Evolutionary conservation across 192 early-diverging fungal genomes (phyloP).

Genomic region (Coemansia sp.): DNA sequence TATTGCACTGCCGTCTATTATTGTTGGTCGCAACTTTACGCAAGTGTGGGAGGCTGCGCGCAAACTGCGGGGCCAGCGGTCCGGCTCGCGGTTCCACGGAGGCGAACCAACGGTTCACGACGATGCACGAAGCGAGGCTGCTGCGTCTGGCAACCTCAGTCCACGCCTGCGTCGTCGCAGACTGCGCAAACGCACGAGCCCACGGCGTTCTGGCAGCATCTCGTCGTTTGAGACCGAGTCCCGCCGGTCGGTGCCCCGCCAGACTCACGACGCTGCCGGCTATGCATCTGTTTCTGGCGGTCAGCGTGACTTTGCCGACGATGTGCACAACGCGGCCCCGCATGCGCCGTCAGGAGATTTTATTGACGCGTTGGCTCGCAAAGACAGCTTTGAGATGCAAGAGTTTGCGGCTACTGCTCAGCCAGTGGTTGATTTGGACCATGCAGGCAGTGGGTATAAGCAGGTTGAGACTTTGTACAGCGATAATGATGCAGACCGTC

Average conservation of each 20-base stretch:
- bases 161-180: conserved; percentile 21
- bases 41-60: conserved; percentile 73
- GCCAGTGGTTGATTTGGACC: conserved; percentile 7
- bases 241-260: conserved; percentile 3
- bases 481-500: background rate
- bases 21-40: conserved; percentile 80
- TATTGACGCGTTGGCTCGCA: conserved; percentile 44
- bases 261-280: conserved; percentile 20
- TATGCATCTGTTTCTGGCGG: conserved; percentile 37
- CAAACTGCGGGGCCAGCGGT: conserved; percentile 35
- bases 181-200: conserved; percentile 9
- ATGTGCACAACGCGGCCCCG: conserved; percentile 2
- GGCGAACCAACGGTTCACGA: conserved; percentile 31
- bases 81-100: conserved; percentile 16
- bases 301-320: background rate
- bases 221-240: conserved; percentile 45
- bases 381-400: conserved; percentile 56
- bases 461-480: conserved; percentile 9
- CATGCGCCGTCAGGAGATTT: conserved; percentile 15
- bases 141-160: conserved; percentile 18
- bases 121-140: background rate
- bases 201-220: conserved; percentile 33
- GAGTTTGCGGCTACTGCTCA: conserved; percentile 20
- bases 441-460: conserved; percentile 1
- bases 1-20: conserved; percentile 81